Conservation (phyloP, 2,329 filamentous ascomycete genomes). For the Didymella glomerata region DNA sequence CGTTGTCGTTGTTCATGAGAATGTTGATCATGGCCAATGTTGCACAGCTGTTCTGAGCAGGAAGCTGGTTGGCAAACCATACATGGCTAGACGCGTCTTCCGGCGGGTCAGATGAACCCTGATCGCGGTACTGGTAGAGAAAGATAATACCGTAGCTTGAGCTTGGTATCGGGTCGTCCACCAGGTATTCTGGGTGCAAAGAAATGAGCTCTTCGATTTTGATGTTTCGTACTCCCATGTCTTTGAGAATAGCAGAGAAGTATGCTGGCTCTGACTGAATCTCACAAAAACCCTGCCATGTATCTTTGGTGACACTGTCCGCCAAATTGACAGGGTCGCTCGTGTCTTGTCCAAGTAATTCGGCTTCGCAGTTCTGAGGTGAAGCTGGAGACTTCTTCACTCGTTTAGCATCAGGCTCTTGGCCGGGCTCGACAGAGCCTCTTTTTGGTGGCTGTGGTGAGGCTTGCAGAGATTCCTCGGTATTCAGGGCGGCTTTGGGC, state of each 20-base stretch:
- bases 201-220: constrained; percentile 79
- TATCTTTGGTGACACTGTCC: constrained; percentile 51
- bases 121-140: constrained; percentile 75
- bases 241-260: constrained; percentile 84
- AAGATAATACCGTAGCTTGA: constrained; percentile 83
- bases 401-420: constrained; percentile 6
- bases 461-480: neutral
- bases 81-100: constrained; percentile 69
- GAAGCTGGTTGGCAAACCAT: constrained; percentile 94
- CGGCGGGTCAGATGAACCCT: constrained; percentile 58
- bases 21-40: constrained; percentile 95
- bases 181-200: constrained; percentile 62
- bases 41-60: constrained; percentile 77
- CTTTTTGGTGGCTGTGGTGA: constrained; percentile 1
- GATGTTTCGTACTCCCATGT: constrained; percentile 77
- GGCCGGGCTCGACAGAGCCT: neutral
- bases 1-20: constrained; percentile 76
- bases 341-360: neutral
- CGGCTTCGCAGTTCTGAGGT: neutral
- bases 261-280: constrained; percentile 88
- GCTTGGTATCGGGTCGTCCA: constrained; percentile 38
- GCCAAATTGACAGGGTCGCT: constrained; percentile 43
- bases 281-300: constrained; percentile 79
- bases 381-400: neutral
- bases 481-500: neutral